Evolutionary conservation across 2,329 filamentous ascomycete species (phyloP).

Genomic region (Hymenoscyphus fructigenus): DNA sequence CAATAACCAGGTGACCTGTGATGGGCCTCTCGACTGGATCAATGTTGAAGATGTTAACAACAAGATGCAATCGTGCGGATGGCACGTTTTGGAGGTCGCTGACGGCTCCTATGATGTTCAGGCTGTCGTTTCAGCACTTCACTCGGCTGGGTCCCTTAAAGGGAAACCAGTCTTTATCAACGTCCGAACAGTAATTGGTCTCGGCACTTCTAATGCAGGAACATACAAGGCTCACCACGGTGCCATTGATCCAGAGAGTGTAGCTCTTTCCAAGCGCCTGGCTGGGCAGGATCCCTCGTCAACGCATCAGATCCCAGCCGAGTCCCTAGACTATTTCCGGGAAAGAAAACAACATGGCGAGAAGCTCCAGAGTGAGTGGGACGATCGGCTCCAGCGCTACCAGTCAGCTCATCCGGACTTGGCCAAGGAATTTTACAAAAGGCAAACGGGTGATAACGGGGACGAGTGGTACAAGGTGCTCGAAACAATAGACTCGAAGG

Average conservation of each 20-base stretch:
- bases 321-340: too few species aligned
- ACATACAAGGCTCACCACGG: slow-evolving; percentile 33
- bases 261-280: slow-evolving; percentile 1
- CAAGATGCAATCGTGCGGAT: slow-evolving; percentile 50
- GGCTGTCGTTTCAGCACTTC: slow-evolving; percentile 43
- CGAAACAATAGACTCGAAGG: too few species aligned
- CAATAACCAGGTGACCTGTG: slow-evolving; percentile 52
- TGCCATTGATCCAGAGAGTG: slow-evolving; percentile 29
- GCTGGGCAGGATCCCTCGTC: slow-evolving; percentile 39
- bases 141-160: slow-evolving; percentile 39
- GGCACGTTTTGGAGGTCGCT: slow-evolving; percentile 47
- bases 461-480: too few species aligned
- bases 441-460: too few species aligned
- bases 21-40: slow-evolving; percentile 46
- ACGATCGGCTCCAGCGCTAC: slow-evolving; percentile 38
- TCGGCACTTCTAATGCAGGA: slow-evolving; percentile 39
- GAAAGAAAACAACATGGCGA: too few species aligned
- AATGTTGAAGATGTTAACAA: slow-evolving; percentile 50
- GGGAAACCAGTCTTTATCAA: slow-evolving; percentile 54
- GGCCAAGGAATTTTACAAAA: too few species aligned
- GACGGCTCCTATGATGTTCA: slow-evolving; percentile 47
- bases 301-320: slow-evolving; percentile 37
- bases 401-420: too few species aligned
- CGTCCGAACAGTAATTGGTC: slow-evolving; percentile 48
- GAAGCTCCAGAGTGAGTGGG: too few species aligned